Evolutionary conservation across 2,329 filamentous ascomycete genomes (phyloP), one percentile per base, ranked within the genome.

Genomic region (Zasmidium cellare): DNA sequence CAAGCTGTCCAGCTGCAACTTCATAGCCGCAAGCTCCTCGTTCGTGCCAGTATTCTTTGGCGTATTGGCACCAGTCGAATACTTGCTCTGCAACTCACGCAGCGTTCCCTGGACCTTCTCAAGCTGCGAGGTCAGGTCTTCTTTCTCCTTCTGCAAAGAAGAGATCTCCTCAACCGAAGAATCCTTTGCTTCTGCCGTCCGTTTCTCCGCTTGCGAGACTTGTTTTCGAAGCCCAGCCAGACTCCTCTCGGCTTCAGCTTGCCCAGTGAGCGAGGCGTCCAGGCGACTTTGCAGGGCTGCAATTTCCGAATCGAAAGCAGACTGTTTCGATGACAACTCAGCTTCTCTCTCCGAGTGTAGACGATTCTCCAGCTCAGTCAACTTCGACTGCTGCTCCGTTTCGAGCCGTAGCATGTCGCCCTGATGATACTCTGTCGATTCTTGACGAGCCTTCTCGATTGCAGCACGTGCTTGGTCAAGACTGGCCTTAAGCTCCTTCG

Each of bases 221-320:
- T 65, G 59, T 51, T 60, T 59, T 9, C 64, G 62, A 12, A 67
- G 51, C 20, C 57, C 46, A 19, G 62, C 63, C 12, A 67, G 50
- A 2, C 60, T 53, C 19, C 62, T 53, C 55, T 67, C 66, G 2
- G 66, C 62, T 49, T 67, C 64, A 18, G 65, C 65, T 51, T 63
- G 68, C n/a, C 64, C 58, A 19, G 55, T 66, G 54, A 67, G 56
- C 31, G 67, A 60, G 12, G 63, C 64, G 54, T 69, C 67, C 9
- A 69, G 59, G 12, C 67, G 61, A 20, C 57, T 58, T 35, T 67
- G 64, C 44, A 70, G 38, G n/a, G 65, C 63, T 18, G 56, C 54
- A 16, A 67, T 51, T 47, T 65, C 65, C 14, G 58, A 45, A 6
- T 45, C 44, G 47, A 52, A 58, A 16, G 57, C 56, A 9, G 56